Percentiles rank a stretch among this genome's conserved stretches.
phyloP scores from a whole-genome alignment of 2,329 filamentous ascomycete species.

The Chaetomium sp. region DNA sequence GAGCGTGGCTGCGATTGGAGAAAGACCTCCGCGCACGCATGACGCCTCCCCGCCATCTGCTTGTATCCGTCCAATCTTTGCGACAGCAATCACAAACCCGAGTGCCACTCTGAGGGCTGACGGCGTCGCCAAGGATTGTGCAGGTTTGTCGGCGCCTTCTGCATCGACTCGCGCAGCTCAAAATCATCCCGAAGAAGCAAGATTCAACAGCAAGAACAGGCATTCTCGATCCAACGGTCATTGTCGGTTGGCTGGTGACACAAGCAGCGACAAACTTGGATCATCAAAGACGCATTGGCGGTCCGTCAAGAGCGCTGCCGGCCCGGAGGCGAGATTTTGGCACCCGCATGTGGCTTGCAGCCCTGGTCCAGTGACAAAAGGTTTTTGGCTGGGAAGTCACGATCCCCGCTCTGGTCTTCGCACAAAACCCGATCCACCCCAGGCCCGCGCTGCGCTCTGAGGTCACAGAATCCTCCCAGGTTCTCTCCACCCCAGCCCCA shows the following conservation, averaged over 20 bases:
- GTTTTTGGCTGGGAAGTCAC: slow-evolving; percentile 16
- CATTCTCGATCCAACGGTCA: neutral
- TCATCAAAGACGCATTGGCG: neutral
- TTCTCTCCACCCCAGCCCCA: slow-evolving; percentile 32
- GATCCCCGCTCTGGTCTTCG: slow-evolving; percentile 21
- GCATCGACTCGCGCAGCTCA: slow-evolving; percentile 9
- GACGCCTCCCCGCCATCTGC: slow-evolving; percentile 17
- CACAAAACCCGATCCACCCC: slow-evolving; percentile 34
- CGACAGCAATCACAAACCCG: slow-evolving; percentile 4
- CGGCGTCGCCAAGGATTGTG: slow-evolving; percentile 12
- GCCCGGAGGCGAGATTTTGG: slow-evolving; percentile 7
- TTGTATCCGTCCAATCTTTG: slow-evolving; percentile 22
- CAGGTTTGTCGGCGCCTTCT: neutral
- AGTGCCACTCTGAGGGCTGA: slow-evolving; percentile 16
- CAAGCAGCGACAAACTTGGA: neutral
- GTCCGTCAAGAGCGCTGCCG: slow-evolving; percentile 7
- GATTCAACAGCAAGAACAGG: neutral
- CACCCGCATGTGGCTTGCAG: slow-evolving; percentile 17
- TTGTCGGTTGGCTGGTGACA: neutral
- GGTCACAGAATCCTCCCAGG: slow-evolving; percentile 29
- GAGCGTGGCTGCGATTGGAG: slow-evolving; percentile 5
- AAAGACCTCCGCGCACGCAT: slow-evolving; percentile 12
- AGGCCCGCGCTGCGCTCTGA: slow-evolving; percentile 23
- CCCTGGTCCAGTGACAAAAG: slow-evolving; percentile 16
- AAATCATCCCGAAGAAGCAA: slow-evolving; percentile 5